Evolutionary conservation across 169 alveolate species (phyloP).

Genomic region (Plasmodium falciparum): DNA sequence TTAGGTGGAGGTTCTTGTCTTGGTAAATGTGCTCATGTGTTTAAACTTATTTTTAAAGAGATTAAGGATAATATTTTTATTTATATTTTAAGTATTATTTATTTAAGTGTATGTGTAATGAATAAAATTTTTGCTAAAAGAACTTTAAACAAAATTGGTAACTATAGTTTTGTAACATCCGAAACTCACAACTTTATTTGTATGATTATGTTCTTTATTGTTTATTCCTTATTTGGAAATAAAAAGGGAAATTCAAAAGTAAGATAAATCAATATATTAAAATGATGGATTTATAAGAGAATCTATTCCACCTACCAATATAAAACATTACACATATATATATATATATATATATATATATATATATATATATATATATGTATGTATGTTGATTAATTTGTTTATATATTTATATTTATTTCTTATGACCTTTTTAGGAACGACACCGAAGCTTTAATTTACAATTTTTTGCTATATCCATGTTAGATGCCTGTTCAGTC

Average conservation of each 20-base stretch:
- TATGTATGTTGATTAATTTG: too few relatives aligned
- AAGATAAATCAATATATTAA: background rate
- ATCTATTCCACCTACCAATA: background rate
- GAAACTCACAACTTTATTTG: slow-evolving; percentile 44
- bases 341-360: too few relatives aligned
- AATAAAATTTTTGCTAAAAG: slow-evolving; percentile 54
- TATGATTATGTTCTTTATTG: slow-evolving; percentile 7
- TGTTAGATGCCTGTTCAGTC: slow-evolving; percentile 45
- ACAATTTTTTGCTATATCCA: slow-evolving; percentile 14
- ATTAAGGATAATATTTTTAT: slow-evolving; percentile 11
- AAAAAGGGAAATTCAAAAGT: background rate
- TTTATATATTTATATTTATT: too few relatives aligned
- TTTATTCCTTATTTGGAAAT: slow-evolving; percentile 16
- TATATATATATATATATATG: too few relatives aligned
- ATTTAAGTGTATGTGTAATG: slow-evolving; percentile 62
- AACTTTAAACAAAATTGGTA: slow-evolving; percentile 47
- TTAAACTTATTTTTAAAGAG: slow-evolving; percentile 1
- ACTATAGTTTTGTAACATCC: slow-evolving; percentile 63
- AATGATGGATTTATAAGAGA: background rate
- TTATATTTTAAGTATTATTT: slow-evolving; percentile 9
- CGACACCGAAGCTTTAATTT: slow-evolving; percentile 9
- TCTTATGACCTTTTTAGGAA: slow-evolving; percentile 1
- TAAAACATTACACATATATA: too few relatives aligned
- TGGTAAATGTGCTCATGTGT: background rate
- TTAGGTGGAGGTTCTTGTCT: background rate